A percentile compares a stretch with the other conserved stretches of the same genome.
Evolutionary conservation across 805 yeast genomes (phyloP).

Genomic region (Jamesozyma rosinii): DNA sequence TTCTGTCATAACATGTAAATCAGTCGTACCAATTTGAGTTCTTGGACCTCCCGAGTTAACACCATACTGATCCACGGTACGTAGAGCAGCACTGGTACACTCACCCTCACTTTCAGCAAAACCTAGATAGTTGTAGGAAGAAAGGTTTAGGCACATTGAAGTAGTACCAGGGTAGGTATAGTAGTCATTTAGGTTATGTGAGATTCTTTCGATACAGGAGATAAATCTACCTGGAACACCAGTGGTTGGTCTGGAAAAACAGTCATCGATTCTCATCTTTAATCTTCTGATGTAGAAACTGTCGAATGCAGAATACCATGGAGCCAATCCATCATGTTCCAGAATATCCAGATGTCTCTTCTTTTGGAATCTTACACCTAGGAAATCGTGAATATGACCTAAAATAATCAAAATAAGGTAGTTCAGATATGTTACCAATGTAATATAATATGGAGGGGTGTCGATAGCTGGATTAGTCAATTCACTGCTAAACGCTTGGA

Average conservation of each 20-base stretch:
- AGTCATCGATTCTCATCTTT: slow-evolving; percentile 84
- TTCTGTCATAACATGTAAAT: slow-evolving; percentile 68
- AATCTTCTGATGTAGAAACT: slow-evolving; percentile 87
- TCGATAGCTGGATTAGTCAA: slow-evolving; percentile 56
- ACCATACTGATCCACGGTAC: slow-evolving; percentile 59
- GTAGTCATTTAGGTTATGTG: slow-evolving; percentile 54
- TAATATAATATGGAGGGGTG: slow-evolving; percentile 77
- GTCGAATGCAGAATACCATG: slow-evolving; percentile 91
- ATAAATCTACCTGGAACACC: slow-evolving; percentile 95
- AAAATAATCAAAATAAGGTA: slow-evolving; percentile 76
- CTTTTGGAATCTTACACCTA: slow-evolving; percentile 67
- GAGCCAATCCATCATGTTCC: slow-evolving; percentile 85
- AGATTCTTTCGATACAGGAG: slow-evolving; percentile 66
- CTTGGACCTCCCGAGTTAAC: slow-evolving; percentile 74
- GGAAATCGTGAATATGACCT: slow-evolving; percentile 86
- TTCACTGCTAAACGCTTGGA: slow-evolving; percentile 48
- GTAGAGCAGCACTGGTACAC: slow-evolving; percentile 73
- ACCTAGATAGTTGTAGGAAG: slow-evolving; percentile 90
- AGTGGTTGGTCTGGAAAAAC: slow-evolving; percentile 91
- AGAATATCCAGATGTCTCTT: slow-evolving; percentile 55
- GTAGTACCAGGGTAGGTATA: slow-evolving; percentile 71
- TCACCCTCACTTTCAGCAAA: slow-evolving; percentile 91
- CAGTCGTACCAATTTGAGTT: slow-evolving; percentile 62
- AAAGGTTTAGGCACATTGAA: slow-evolving; percentile 70
- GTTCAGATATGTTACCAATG: slow-evolving; percentile 74